Evolutionary conservation across 163 green algal genomes (phyloP), one percentile per base, ranked within the genome.

Genomic region (Scenedesmus sp.): DNA sequence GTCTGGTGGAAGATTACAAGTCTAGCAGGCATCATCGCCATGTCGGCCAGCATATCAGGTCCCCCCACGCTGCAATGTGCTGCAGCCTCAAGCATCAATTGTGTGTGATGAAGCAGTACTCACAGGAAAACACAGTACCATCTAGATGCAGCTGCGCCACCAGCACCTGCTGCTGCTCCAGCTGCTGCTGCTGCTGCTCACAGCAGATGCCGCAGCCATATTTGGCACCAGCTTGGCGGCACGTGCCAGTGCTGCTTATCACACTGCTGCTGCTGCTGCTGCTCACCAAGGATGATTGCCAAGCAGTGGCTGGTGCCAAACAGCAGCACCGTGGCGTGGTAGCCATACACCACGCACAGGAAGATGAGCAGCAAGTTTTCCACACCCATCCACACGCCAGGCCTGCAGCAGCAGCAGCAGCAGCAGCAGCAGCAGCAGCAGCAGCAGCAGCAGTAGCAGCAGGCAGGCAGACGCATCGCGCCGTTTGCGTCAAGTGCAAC

Each of bases 231-330:
- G 34, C 34, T 46, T 46, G 34, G 0, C 34, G 34, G 34, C 57
- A 46, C 16, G 2, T 15, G 6, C 26, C 82, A 70, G 62, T 15
- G 62, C 62, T 20, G 62, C 12, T 15, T 70, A 70, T 16, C 77
- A 54, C 34, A 46, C 34, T 46, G 34, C 34, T 46, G 34, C 34
- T 46, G 34, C 34, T 46, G 70, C 70, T 15, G 23, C 23, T 55
- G 23, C 90, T 73, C 88, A 94, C 92, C 93, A 9, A 90, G n/a
- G 18, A 79, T 16, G 46, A 95, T 67, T 2, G 87, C 82, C 16
- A 76, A 52, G 91, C 89, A 95, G 88, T 95, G 93, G 20, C 8
- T 81, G 0, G 92, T 89, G 23, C 93, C 94, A 87, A 95, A 95
- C 3, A 94, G 62, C 60, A 96, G 91, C 89, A 95, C 89, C 76